Evolutionary conservation across 1,139 yeast species (phyloP).

Genomic region (Zygoascus hellenicus): DNA sequence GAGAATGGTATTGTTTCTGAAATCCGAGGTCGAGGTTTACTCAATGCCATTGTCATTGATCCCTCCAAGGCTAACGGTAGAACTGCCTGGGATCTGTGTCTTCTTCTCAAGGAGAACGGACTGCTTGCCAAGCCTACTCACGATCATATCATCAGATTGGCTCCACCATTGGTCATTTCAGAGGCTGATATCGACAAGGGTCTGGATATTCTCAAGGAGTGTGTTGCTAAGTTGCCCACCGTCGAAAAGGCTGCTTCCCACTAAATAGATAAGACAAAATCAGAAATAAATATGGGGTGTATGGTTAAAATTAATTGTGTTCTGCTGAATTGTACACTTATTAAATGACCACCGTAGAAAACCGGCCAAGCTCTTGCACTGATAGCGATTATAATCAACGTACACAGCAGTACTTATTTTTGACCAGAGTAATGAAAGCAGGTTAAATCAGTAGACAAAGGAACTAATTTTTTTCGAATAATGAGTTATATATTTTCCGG

Average conservation of each 20-base stretch:
- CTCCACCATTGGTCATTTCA: conserved; percentile 91
- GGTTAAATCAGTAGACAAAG: too few species aligned
- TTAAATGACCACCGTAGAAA: too few species aligned
- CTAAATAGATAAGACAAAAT: not conserved
- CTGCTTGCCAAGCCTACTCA: conserved; percentile 96
- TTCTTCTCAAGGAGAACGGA: conserved; percentile 82
- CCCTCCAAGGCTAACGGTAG: conserved; percentile 78
- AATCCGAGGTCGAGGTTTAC: conserved; percentile 88
- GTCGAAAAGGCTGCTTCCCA: conserved; percentile 31
- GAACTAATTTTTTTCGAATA: too few species aligned
- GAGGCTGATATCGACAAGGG: conserved; percentile 83
- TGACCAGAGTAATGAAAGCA: too few species aligned
- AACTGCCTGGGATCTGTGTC: conserved; percentile 94
- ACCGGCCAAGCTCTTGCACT: too few species aligned
- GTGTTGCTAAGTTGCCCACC: conserved; percentile 55
- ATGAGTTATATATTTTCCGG: too few species aligned
- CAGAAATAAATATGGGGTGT: too few species aligned
- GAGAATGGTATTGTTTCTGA: conserved; percentile 66
- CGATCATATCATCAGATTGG: conserved; percentile 89
- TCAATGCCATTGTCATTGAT: conserved; percentile 89
- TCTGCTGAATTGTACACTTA: too few species aligned
- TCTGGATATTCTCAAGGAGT: conserved; percentile 59
- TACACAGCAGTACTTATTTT: too few species aligned
- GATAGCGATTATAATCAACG: too few species aligned
- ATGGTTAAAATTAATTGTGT: too few species aligned